Evolutionary conservation across 768 basidiomycete genomes (phyloP).

Genomic region (Paxillus involutus): DNA sequence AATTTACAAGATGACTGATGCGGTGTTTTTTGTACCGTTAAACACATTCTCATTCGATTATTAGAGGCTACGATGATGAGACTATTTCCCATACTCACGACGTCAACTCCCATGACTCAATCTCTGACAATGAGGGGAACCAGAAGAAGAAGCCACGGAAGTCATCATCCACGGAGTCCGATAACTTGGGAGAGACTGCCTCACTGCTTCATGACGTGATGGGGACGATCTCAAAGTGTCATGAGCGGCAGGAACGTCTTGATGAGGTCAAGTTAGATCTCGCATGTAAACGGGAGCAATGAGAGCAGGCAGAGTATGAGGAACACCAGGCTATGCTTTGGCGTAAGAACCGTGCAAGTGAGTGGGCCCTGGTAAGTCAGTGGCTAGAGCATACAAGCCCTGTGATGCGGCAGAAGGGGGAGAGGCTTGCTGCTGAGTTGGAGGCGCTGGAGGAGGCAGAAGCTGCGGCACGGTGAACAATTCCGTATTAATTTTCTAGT

Average conservation of each 20-base stretch:
- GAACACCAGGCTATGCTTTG: background rate
- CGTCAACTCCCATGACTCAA: background rate
- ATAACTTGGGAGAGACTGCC: background rate
- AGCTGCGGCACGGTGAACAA: no score
- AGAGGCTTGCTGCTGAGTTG: background rate
- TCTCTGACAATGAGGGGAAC: background rate
- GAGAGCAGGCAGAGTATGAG: background rate
- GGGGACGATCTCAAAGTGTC: background rate
- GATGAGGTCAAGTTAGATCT: background rate
- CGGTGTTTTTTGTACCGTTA: no score
- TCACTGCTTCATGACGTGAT: background rate
- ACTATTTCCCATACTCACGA: background rate
- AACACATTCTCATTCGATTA: no score
- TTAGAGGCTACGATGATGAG: background rate
- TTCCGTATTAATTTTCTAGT: no score
- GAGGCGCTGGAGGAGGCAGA: background rate
- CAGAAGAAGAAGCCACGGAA: background rate
- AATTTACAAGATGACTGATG: no score
- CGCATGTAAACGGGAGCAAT: background rate
- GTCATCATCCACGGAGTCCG: background rate
- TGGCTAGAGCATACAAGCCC: background rate
- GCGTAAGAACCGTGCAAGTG: background rate
- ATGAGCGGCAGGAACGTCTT: background rate
- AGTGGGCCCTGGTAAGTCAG: background rate
- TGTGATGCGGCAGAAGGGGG: background rate